A percentile compares a stretch with the other conserved stretches of the same genome.
These are phyloP conservation scores for Phialophora tarda DNA, from an alignment of 2,329 filamentous ascomycete genomes.

Conservation along the genomic window DNA sequence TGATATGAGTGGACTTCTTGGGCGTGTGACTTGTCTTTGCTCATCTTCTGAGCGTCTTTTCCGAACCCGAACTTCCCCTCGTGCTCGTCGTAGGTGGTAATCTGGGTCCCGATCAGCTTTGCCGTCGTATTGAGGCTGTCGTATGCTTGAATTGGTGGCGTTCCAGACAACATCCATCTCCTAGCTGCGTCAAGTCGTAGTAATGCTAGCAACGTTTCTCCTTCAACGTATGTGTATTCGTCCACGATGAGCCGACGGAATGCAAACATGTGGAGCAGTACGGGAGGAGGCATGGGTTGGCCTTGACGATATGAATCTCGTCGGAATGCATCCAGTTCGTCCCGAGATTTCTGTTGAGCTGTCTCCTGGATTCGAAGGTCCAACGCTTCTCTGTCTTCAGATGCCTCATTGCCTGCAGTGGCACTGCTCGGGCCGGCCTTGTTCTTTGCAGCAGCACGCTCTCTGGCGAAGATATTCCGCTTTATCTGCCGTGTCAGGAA, in stretches of 20 bases:
- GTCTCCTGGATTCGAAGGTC: conserved; percentile 1
- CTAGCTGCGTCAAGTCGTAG: conserved; percentile 56
- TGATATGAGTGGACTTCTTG: conserved; percentile 63
- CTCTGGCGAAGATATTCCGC: background rate
- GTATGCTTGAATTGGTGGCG: conserved; percentile 63
- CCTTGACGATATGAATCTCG: background rate
- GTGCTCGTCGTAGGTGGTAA: conserved; percentile 56
- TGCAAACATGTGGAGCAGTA: conserved; percentile 63
- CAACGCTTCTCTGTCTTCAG: background rate
- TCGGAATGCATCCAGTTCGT: background rate
- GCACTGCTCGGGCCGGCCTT: background rate
- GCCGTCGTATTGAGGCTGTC: conserved; percentile 66
- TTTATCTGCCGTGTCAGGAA: conserved; percentile 12
- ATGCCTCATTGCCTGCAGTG: background rate
- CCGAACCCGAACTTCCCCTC: conserved; percentile 51
- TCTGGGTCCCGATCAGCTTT: conserved; percentile 59
- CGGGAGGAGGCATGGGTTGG: conserved; percentile 41
- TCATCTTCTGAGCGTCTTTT: conserved; percentile 50
- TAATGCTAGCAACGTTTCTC: conserved; percentile 51
- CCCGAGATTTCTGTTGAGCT: conserved; percentile 32
- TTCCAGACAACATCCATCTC: conserved; percentile 68
- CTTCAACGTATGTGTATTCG: conserved; percentile 65
- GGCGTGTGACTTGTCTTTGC: conserved; percentile 54
- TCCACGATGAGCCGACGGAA: conserved; percentile 68
- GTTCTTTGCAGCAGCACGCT: conserved; percentile 3